Base-by-base conservation (phyloP, 306 rosid species). In the Luffa acutangula region DNA sequence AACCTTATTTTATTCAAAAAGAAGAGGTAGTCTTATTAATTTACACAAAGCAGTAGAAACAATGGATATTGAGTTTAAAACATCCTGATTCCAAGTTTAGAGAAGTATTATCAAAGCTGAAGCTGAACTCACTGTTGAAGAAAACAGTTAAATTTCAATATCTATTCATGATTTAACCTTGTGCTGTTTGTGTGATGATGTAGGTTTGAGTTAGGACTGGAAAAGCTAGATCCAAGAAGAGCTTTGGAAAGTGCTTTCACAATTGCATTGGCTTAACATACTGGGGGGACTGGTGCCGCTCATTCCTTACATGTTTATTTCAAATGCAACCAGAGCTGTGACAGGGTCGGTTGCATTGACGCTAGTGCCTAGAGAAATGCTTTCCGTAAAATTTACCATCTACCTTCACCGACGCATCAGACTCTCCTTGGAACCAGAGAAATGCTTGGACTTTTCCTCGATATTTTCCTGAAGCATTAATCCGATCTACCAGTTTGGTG, bases 121-220 rank as follows among this genome's bases (percentile, higher is more conserved):
- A n/a, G n/a, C 14, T 34, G 20, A 34, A 43, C 4, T n/a, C 41
- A 25, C 39, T 25, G 17, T 63, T 37, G 7, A 63, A 33, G 12
- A 6, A 36, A 65, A 37, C 48, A 65, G 15, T 41, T 42, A 4
- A 45, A 4, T 25, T 69, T 21, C 75, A 45, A 14, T 13, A 10
- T 52, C 49, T n/a, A n/a, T n/a, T n/a, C 48, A 11, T 42, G 31
- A 4, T 45, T 58, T 9, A 70, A 10, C 9, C 7, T 39, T 71
- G 13, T 7, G 21, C 8, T 46, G 41, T 11, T 74, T 13, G 14
- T 41, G 5, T 41, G 58, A 33, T 11, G 42, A 59, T 67, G 80
- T 91, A 94, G 98, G 80, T 94, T 94, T 87, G 97, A 94, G 79
- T 87, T 94, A 64, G 97, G 98, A 78, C 80, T 94, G 75, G 98